Evolutionary conservation across 2,329 filamentous ascomycete genomes (phyloP).

Genomic region (Verticillium albo-atrum): DNA sequence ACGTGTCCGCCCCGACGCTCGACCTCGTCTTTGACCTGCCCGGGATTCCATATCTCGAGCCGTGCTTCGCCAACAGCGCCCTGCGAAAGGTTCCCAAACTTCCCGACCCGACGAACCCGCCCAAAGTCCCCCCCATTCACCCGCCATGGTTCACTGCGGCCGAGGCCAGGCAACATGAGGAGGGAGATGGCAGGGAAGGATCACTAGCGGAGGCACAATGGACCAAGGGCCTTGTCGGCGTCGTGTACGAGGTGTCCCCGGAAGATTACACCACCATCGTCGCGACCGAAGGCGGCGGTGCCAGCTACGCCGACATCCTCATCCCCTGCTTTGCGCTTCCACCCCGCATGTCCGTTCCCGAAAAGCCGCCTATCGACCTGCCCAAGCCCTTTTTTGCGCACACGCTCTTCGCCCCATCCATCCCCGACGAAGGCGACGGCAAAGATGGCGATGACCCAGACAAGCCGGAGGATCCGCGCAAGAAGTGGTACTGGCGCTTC

Average conservation of each 20-base stretch:
- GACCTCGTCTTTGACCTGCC: constrained; percentile 80
- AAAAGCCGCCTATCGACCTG: constrained; percentile 49
- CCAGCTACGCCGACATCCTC: constrained; percentile 77
- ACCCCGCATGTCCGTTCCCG: constrained; percentile 54
- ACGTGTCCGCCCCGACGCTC: constrained; percentile 76
- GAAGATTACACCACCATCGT: constrained; percentile 83
- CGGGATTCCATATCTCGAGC: constrained; percentile 81
- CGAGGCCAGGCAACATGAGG: background rate
- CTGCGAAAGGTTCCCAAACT: constrained; percentile 49
- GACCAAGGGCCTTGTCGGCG: constrained; percentile 81
- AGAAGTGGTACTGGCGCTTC: constrained; percentile 43
- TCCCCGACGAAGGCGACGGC: constrained; percentile 29
- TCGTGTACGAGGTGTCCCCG: constrained; percentile 90
- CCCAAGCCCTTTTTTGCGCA: constrained; percentile 72
- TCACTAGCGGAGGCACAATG: constrained; percentile 38
- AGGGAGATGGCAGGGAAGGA: background rate
- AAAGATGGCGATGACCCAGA: constrained; percentile 20
- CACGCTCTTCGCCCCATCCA: constrained; percentile 70
- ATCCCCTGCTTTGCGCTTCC: constrained; percentile 73
- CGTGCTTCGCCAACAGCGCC: constrained; percentile 84
- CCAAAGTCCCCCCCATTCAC: constrained; percentile 15
- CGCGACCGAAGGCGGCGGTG: constrained; percentile 82
- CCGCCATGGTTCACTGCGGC: constrained; percentile 1
- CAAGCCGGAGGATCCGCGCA: constrained; percentile 15
- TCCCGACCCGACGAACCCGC: constrained; percentile 25